Evolutionary conservation across 2,329 filamentous ascomycete species (phyloP).

Genomic region (Fonsecaea pugnacius): DNA sequence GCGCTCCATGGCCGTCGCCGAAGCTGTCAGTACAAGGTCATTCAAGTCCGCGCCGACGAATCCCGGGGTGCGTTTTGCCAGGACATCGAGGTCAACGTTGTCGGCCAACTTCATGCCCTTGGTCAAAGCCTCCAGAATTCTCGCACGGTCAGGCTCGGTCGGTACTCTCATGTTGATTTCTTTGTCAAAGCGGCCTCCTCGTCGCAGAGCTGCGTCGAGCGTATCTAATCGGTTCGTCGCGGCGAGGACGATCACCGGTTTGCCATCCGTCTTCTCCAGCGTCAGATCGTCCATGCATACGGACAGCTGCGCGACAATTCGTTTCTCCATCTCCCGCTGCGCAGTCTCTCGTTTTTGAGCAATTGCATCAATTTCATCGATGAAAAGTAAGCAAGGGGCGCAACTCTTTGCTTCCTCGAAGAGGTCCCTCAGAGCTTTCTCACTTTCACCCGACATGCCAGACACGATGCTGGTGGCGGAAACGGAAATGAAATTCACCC

Average conservation of each 20-base stretch:
- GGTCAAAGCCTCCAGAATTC: slow-evolving; percentile 77
- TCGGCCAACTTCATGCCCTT: slow-evolving; percentile 66
- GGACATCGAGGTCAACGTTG: slow-evolving; percentile 71
- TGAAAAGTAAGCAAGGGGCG: slow-evolving; percentile 87
- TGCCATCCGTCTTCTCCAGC: slow-evolving; percentile 70
- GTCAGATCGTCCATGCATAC: slow-evolving; percentile 84
- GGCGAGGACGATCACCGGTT: slow-evolving; percentile 84
- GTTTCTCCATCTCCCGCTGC: slow-evolving; percentile 85
- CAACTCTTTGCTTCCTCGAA: slow-evolving; percentile 86
- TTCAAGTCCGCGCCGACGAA: slow-evolving; percentile 91
- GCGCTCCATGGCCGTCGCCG: slow-evolving; percentile 65
- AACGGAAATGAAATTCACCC: slow-evolving; percentile 79
- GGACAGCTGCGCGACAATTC: slow-evolving; percentile 80
- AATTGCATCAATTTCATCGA: slow-evolving; percentile 91
- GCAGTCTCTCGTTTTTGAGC: slow-evolving; percentile 82
- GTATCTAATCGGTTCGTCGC: slow-evolving; percentile 89
- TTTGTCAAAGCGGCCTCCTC: slow-evolving; percentile 76
- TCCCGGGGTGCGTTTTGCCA: slow-evolving; percentile 85
- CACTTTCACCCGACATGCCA: slow-evolving; percentile 86
- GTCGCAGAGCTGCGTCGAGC: slow-evolving; percentile 75
- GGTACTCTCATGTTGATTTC: slow-evolving; percentile 89
- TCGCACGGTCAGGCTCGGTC: slow-evolving; percentile 73
- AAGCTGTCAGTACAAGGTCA: slow-evolving; percentile 69
- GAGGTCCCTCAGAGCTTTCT: slow-evolving; percentile 81
- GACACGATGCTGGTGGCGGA: slow-evolving; percentile 80